Evolutionary conservation across 768 basidiomycete genomes (phyloP).

Genomic region (Gautieria morchelliformis): DNA sequence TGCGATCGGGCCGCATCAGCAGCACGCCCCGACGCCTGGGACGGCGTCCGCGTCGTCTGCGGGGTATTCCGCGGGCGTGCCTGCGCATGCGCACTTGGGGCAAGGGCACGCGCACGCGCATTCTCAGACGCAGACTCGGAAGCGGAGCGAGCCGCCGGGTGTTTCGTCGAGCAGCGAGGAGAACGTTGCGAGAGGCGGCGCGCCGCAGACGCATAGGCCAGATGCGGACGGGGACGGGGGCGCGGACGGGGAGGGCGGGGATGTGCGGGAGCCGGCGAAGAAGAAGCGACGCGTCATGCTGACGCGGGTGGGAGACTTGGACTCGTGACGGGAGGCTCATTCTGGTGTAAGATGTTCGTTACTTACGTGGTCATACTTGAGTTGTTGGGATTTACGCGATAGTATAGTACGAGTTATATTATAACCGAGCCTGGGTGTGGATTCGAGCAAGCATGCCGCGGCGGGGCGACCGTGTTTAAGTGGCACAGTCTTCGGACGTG

Average conservation of each 20-base stretch:
- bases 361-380: too few relatives aligned
- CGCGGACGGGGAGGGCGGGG: conserved; percentile 17
- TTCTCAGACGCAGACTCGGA: conserved; percentile 20
- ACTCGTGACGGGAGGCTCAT: background rate
- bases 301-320: conserved; percentile 58
- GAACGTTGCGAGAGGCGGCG: conserved; percentile 18
- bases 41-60: conserved; percentile 15
- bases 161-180: conserved; percentile 25
- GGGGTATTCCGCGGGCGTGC: conserved; percentile 12
- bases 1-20: conserved; percentile 20
- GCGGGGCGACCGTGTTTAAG: too few relatives aligned
- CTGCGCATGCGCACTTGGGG: too few relatives aligned
- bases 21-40: too few relatives aligned
- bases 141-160: conserved; percentile 28
- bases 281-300: conserved; percentile 79
- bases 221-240: too few relatives aligned
- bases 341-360: background rate
- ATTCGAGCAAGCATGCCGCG: too few relatives aligned
- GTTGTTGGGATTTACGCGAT: too few relatives aligned
- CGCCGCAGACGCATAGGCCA: background rate
- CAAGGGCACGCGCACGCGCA: too few relatives aligned
- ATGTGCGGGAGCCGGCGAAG: conserved; percentile 54
- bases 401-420: too few relatives aligned
- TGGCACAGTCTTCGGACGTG: too few relatives aligned
- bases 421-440: too few relatives aligned